phyloP scores from a whole-genome alignment of 2,329 filamentous ascomycete genomes.

The Coniochaeta hoffmannii region DNA sequence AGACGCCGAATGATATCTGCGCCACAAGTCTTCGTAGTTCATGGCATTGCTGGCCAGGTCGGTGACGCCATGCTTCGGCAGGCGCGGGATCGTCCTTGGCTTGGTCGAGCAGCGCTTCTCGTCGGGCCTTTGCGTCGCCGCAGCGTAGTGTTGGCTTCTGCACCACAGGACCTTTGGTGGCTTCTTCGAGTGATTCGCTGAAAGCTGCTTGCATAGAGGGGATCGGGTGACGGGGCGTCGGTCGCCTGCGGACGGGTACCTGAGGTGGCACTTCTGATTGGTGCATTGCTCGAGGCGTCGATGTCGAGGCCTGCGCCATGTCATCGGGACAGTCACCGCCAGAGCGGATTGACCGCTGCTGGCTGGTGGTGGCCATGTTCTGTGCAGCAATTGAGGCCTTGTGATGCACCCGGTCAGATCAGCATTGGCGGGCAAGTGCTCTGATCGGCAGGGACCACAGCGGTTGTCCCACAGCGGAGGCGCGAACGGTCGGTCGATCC shows the following conservation, averaged over 20 bases:
- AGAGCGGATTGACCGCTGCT: not conserved
- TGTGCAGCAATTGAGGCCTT: not conserved
- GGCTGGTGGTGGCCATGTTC: not conserved
- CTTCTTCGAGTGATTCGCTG: constrained; percentile 72
- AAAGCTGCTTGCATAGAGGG: constrained; percentile 73
- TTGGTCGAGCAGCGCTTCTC: constrained; percentile 60
- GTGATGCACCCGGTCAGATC: not conserved
- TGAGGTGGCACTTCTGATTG: not conserved
- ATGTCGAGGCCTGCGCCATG: not conserved
- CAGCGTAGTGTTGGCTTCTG: constrained; percentile 45
- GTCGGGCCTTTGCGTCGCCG: constrained; percentile 52
- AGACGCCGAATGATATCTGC: constrained; percentile 90
- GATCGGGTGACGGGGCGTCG: constrained; percentile 57
- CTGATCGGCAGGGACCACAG: constrained; percentile 1
- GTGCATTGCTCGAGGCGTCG: not conserved
- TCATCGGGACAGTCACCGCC: not conserved
- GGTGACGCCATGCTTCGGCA: constrained; percentile 68
- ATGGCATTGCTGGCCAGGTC: constrained; percentile 70
- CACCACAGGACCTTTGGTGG: constrained; percentile 39
- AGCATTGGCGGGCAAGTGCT: not conserved
- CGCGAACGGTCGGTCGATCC: not conserved
- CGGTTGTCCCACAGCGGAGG: constrained; percentile 1
- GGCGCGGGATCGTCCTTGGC: constrained; percentile 63
- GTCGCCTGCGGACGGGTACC: constrained; percentile 4
- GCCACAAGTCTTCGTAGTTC: constrained; percentile 84